These are phyloP conservation scores for Marasmius tenuissimus DNA, from an alignment of 1,284 basidiomycete genomes.

Conservation along the genomic window DNA sequence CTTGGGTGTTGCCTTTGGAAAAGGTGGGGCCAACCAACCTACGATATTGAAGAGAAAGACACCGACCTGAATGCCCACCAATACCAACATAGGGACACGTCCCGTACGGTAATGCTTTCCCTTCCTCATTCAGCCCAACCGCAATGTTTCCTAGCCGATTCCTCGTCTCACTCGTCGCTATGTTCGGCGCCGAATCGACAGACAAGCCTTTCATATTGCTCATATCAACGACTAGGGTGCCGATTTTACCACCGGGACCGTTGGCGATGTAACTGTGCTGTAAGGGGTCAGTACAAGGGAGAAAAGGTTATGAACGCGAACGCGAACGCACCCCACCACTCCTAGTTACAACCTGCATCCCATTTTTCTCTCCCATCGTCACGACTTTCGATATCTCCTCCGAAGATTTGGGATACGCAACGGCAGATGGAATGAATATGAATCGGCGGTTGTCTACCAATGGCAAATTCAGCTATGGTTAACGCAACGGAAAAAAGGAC, in stretches of 20 bases:
- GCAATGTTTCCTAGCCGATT: conserved; percentile 27
- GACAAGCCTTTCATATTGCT: conserved; percentile 20
- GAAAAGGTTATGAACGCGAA: not conserved
- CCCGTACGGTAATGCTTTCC: conserved; percentile 29
- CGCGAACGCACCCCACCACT: not conserved
- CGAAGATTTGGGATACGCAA: conserved; percentile 16
- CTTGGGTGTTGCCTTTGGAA: not conserved
- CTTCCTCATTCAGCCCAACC: conserved; percentile 22
- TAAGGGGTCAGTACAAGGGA: not conserved
- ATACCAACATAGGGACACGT: conserved; percentile 27
- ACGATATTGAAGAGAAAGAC: not conserved
- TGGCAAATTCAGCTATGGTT: not conserved
- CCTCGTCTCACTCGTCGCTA: conserved; percentile 21
- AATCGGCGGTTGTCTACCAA: conserved; percentile 7
- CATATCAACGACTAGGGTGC: conserved; percentile 25
- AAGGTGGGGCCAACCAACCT: not conserved
- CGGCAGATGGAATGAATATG: conserved; percentile 3
- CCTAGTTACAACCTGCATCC: not conserved
- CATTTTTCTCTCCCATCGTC: conserved; percentile 1
- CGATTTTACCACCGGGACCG: conserved; percentile 23
- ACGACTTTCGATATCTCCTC: conserved; percentile 33
- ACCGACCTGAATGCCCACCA: not conserved
- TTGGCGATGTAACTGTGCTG: conserved; percentile 24
- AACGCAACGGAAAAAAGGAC: not conserved
- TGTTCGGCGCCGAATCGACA: conserved; percentile 8